phyloP scores from a whole-genome alignment of 495 filamentous ascomycete genomes.

The Chaetomium cochliodes region DNA sequence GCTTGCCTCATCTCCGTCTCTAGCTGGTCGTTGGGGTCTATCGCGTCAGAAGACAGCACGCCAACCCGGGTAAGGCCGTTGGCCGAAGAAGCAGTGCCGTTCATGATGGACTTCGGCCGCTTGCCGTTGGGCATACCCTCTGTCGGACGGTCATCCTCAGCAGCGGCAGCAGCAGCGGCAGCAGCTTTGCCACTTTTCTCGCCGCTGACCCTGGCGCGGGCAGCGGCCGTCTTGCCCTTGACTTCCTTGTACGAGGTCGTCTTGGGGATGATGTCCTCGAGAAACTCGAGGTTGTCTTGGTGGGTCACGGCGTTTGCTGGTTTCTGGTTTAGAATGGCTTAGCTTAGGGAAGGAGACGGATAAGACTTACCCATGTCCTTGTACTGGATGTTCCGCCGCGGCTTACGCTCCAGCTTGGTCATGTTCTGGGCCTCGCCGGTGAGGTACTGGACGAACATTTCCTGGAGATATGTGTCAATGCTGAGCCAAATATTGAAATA shows the following conservation, averaged over 20 bases:
- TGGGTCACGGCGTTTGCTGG: slow-evolving; percentile 81
- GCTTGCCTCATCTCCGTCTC: slow-evolving; percentile 50
- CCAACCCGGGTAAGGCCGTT: slow-evolving; percentile 24
- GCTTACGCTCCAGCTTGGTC: slow-evolving; percentile 85
- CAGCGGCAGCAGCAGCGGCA: slow-evolving; percentile 31
- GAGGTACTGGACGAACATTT: slow-evolving; percentile 95
- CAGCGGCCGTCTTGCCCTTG: slow-evolving; percentile 56
- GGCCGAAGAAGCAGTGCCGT: slow-evolving; percentile 28
- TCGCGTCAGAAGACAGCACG: slow-evolving; percentile 26
- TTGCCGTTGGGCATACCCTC: slow-evolving; percentile 38
- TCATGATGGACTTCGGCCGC: slow-evolving; percentile 46
- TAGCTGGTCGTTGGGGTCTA: slow-evolving; percentile 46
- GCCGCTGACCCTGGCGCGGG: slow-evolving; percentile 41
- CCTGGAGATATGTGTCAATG: slow-evolving; percentile 48
- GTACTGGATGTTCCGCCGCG: slow-evolving; percentile 92
- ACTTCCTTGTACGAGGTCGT: slow-evolving; percentile 76
- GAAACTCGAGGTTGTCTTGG: slow-evolving; percentile 93
- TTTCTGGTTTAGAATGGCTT: neutral
- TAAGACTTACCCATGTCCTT: slow-evolving; percentile 70
- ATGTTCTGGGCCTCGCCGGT: slow-evolving; percentile 82
- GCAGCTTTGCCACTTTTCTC: slow-evolving; percentile 24
- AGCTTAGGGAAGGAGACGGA: neutral
- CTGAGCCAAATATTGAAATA: neutral
- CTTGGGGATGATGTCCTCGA: slow-evolving; percentile 84
- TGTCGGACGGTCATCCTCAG: slow-evolving; percentile 31